phyloP scores from a whole-genome alignment of 768 basidiomycete species.

The Rhodocollybia butyracea region DNA sequence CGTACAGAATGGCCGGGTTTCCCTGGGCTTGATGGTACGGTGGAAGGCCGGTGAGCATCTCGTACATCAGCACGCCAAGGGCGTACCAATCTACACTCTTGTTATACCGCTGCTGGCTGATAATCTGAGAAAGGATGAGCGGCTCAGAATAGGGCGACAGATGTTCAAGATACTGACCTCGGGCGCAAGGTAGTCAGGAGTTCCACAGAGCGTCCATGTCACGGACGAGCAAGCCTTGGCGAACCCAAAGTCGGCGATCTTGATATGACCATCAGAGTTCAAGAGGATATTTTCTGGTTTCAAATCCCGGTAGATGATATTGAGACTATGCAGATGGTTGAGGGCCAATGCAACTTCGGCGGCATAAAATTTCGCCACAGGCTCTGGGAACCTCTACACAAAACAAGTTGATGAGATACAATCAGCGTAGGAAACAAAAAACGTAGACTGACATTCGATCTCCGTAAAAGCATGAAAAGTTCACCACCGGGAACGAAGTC shows the following conservation, averaged over 20 bases:
- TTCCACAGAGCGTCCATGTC: conserved; percentile 95
- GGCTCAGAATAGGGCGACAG: conserved; percentile 8
- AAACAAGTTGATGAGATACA: conserved; percentile 15
- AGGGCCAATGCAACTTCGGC: conserved; percentile 93
- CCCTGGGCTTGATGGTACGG: conserved; percentile 89
- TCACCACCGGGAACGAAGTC: conserved; percentile 97
- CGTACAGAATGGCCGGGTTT: conserved; percentile 86
- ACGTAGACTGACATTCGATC: conserved; percentile 69
- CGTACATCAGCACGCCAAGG: conserved; percentile 92
- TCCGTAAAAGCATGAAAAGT: conserved; percentile 87
- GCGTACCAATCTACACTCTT: conserved; percentile 99
- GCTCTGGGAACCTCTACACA: conserved; percentile 85
- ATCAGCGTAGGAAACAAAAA: conserved; percentile 12
- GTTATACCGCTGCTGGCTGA: conserved; percentile 82
- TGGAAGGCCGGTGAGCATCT: conserved; percentile 95
- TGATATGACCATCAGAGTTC: conserved; percentile 93
- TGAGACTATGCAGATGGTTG: conserved; percentile 79
- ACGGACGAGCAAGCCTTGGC: conserved; percentile 85
- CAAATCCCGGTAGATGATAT: conserved; percentile 96
- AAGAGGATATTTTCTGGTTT: conserved; percentile 97
- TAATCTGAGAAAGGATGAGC: conserved; percentile 47
- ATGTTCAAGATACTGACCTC: conserved; percentile 48
- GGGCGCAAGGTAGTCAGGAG: conserved; percentile 95
- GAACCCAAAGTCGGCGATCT: conserved; percentile 96
- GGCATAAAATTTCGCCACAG: conserved; percentile 96